Conservation (phyloP, 2,329 filamentous ascomycete species). For the Knoxdaviesia capensis region DNA sequence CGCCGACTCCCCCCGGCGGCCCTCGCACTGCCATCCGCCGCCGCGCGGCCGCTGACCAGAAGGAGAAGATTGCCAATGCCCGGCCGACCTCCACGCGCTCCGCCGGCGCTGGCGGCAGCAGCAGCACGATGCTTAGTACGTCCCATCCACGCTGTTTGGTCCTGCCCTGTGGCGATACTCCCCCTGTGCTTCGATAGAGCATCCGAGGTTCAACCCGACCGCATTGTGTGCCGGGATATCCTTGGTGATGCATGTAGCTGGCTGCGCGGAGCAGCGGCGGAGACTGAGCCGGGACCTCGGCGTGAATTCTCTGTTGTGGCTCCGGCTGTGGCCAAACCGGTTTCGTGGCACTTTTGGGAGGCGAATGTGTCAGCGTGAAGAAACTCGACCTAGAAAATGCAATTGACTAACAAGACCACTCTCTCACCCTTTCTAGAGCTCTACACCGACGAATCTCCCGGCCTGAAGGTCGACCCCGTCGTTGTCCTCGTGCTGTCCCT, state of each 20-base stretch:
- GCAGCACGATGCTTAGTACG: conserved; percentile 95
- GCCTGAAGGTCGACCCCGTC: conserved; percentile 92
- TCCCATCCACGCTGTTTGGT: conserved; percentile 8
- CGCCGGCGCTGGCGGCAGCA: conserved; percentile 86
- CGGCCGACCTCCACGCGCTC: conserved; percentile 81
- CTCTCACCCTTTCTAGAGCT: conserved; percentile 34
- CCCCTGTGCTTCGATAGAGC: too few relatives aligned
- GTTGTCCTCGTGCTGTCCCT: conserved; percentile 91
- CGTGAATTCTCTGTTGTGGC: neutral
- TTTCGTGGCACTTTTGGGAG: neutral
- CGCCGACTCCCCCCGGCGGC: conserved; percentile 77
- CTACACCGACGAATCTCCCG: conserved; percentile 96
- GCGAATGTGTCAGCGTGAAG: neutral
- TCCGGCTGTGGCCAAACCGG: neutral
- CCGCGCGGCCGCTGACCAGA: conserved; percentile 88
- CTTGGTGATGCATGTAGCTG: neutral
- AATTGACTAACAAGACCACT: conserved; percentile 9
- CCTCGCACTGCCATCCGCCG: conserved; percentile 89
- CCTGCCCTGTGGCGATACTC: neutral
- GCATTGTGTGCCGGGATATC: neutral
- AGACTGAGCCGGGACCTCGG: too few relatives aligned
- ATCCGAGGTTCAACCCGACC: too few relatives aligned
- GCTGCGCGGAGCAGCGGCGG: too few relatives aligned
- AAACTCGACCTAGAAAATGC: neutral
- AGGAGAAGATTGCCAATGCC: conserved; percentile 89